Conservation (phyloP, 345 rosid species). For the Salix caprea region DNA sequence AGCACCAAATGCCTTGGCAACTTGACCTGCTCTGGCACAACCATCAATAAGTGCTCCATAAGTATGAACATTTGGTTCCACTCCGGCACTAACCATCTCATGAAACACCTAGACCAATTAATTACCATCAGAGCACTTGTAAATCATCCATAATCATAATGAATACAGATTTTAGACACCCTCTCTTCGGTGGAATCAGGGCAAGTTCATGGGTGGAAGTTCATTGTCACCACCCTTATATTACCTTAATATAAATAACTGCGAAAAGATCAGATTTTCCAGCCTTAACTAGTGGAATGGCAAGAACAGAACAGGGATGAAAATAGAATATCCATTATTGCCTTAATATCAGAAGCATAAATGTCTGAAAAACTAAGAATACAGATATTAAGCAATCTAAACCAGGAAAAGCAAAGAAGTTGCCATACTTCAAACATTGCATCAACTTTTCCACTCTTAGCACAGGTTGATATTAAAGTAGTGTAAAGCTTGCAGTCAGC, state of each 20-base stretch:
- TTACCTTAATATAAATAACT: background rate
- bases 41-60: conserved; percentile 98
- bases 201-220: background rate
- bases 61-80: conserved; percentile 86
- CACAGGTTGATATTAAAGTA: conserved; percentile 87
- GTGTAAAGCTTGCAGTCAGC: conserved; percentile 92
- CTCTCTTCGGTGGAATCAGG: background rate
- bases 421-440: conserved; percentile 81
- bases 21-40: conserved; percentile 72
- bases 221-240: background rate
- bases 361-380: background rate
- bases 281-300: background rate
- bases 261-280: background rate
- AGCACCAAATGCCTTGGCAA: conserved; percentile 98
- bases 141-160: background rate
- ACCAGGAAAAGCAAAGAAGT: conserved; percentile 17
- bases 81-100: conserved; percentile 86
- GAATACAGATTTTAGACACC: background rate
- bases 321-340: background rate
- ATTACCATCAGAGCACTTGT: background rate
- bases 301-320: background rate
- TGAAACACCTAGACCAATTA: conserved; percentile 66
- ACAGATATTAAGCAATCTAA: background rate
- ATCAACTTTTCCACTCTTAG: conserved; percentile 91
- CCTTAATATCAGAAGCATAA: background rate